These are phyloP conservation scores for Syzygium grande DNA, from an alignment of 345 rosid species.

Conservation along the genomic window DNA sequence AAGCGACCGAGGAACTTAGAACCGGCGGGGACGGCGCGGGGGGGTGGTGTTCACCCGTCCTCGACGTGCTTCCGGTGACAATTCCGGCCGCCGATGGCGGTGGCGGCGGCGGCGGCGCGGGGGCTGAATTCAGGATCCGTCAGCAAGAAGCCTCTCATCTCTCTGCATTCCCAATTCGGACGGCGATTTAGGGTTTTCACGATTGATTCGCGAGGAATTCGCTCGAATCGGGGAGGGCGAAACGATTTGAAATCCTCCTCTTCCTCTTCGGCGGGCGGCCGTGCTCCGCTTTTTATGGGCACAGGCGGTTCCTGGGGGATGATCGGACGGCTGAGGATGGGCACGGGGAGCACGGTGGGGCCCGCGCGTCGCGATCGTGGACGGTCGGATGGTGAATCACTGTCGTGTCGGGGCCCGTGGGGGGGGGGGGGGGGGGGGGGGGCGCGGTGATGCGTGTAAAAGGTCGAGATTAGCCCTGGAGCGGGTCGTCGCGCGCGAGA, in stretches of 20 bases:
- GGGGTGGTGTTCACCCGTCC: constrained; percentile 67
- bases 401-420: neutral
- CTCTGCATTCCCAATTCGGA: constrained; percentile 34
- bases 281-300: neutral
- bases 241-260: neutral
- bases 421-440: neutral
- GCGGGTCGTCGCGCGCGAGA: neutral
- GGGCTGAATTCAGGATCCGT: constrained; percentile 17
- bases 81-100: constrained; percentile 68
- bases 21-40: neutral
- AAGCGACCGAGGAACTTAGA: neutral
- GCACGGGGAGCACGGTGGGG: neutral
- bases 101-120: constrained; percentile 29
- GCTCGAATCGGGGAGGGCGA: neutral
- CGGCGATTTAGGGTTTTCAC: neutral
- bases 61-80: constrained; percentile 96
- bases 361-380: neutral
- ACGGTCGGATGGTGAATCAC: neutral
- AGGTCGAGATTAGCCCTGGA: neutral
- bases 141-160: constrained; percentile 22
- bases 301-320: neutral
- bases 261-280: neutral
- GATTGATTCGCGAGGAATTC: neutral
- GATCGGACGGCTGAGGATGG: neutral
- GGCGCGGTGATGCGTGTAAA: neutral